Percentiles rank a stretch among this genome's conserved stretches.
Conservation (phyloP, 2,329 filamentous ascomycete species). For the Talaromyces albobiverticillius region DNA sequence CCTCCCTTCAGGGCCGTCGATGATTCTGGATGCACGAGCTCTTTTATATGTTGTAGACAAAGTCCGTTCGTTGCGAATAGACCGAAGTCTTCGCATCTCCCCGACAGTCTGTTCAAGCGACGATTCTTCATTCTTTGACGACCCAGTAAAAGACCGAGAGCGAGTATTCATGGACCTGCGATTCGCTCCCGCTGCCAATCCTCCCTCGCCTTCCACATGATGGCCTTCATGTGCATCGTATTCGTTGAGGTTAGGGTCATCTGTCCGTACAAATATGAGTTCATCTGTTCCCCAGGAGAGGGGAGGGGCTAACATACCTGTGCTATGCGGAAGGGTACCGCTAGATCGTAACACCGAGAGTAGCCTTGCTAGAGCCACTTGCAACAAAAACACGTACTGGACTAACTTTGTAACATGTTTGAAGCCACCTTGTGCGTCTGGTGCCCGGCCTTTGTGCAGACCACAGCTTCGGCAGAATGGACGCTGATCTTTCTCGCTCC, state of each 20-base stretch:
- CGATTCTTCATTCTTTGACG: constrained; percentile 58
- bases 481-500: constrained; percentile 65
- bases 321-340: constrained; percentile 72
- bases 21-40: constrained; percentile 84
- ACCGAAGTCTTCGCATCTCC: constrained; percentile 86
- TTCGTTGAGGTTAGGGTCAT: constrained; percentile 66
- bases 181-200: background rate
- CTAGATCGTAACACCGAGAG: constrained; percentile 81
- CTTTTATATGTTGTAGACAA: constrained; percentile 90
- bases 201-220: constrained; percentile 26
- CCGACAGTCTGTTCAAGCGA: constrained; percentile 95
- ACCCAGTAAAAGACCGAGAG: constrained; percentile 70
- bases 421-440: constrained; percentile 62
- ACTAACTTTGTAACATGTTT: constrained; percentile 78
- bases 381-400: constrained; percentile 90
- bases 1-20: constrained; percentile 76
- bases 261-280: constrained; percentile 34
- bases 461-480: constrained; percentile 70
- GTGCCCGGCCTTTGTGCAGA: constrained; percentile 46
- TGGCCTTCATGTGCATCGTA: constrained; percentile 67
- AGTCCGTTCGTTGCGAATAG: constrained; percentile 90
- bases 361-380: constrained; percentile 85
- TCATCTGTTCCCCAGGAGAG: background rate
- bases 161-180: constrained; percentile 44
- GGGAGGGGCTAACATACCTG: constrained; percentile 42